Base-by-base conservation (phyloP, 2,329 filamentous ascomycete genomes). In the Neurospora crassa region DNA sequence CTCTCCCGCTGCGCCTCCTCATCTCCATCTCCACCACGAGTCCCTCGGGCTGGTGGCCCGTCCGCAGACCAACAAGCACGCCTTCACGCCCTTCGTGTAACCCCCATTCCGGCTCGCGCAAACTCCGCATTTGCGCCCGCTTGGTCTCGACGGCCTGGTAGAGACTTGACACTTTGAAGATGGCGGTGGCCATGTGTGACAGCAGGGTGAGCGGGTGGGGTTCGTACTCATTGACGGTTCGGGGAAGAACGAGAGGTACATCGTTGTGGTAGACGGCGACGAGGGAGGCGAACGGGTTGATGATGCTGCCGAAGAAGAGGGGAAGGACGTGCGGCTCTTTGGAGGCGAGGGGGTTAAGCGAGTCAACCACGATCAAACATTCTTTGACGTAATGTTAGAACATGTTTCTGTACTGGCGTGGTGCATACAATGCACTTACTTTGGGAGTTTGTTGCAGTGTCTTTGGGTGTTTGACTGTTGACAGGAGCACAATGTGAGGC, bases 1-100 rank as follows among this genome's bases (percentile, higher is more conserved):
- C 89, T 5, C 94, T 85, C 0, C 95, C 94, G 76, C 91, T 95
- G 76, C 94, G 91, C 70, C 95, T 86, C 12, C 96, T 87, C 76
- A 97, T 88, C 80, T 99, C 95, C 87, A 97, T 91, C 77, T 93
- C 90, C 7, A 97, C 80, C 0, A 97, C 92, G 0, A 95, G 79
- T 0, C 88, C 91, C 0, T 83, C 82, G 11, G 74, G 73, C 7
- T 72, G 72, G 18, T 71, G 70, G 24, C 40, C 37, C 18, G 20
- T 16, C n/a, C 84, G 82, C 53, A 93, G 82, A 2, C 92, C 91
- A 68, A 94, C 83, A 0, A 97, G 80, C 11, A 95, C 85, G 8
- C 95, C 95, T 79, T 97, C 93, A 18, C 89, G 85, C 40, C 89
- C 90, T 79, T 96, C 92, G 7, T 86, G 85, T 1, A 97, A 84